These are phyloP conservation scores for Eucalyptus erythrocorys DNA, from an alignment of 345 rosid species.

Conservation along the genomic window DNA sequence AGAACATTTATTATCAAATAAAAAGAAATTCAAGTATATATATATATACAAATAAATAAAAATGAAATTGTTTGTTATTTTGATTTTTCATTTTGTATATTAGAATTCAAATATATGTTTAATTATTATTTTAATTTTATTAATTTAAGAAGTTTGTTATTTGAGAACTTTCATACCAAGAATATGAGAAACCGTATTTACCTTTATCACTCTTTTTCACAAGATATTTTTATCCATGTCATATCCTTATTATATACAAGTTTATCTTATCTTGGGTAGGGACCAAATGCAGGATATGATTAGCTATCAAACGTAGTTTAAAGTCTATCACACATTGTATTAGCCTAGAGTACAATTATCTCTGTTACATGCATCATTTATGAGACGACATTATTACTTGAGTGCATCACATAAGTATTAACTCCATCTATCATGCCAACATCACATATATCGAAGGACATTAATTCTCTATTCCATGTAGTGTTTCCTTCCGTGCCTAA, in stretches of 20 bases:
- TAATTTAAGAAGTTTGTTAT: no score
- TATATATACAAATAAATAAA: no score
- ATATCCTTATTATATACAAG: background rate
- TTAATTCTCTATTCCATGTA: background rate
- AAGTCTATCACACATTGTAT: background rate
- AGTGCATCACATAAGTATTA: background rate
- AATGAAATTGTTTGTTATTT: background rate
- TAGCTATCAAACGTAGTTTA: background rate
- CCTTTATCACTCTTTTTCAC: background rate
- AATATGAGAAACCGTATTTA: background rate
- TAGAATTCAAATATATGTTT: no score
- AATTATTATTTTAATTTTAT: no score
- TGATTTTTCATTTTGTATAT: no score
- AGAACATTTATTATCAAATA: no score
- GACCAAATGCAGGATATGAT: background rate
- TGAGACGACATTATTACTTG: background rate
- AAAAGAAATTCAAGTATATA: no score
- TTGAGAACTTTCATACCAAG: background rate
- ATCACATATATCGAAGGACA: background rate
- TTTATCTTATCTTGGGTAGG: background rate
- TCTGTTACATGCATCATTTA: background rate
- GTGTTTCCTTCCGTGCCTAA: background rate
- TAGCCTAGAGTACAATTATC: background rate
- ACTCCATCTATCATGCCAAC: background rate
- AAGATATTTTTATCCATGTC: no score